phyloP scores from a whole-genome alignment of 306 rosid species.

The Dryas octopetala region DNA sequence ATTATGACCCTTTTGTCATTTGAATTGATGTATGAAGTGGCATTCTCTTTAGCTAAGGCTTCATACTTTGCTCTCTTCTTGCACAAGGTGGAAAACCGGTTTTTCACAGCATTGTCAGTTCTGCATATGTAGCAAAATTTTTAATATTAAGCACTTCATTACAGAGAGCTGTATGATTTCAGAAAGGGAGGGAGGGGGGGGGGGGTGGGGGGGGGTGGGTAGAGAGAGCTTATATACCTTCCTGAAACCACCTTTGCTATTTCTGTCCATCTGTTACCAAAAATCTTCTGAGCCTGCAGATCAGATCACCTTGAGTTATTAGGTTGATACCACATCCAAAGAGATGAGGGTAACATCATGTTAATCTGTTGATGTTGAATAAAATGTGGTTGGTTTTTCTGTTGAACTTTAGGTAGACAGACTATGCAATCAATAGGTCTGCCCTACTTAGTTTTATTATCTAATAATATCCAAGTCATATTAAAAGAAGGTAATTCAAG shows the following conservation, averaged over 20 bases:
- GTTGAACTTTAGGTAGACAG: slow-evolving; percentile 26
- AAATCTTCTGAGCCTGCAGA: slow-evolving; percentile 89
- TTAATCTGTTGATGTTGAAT: neutral
- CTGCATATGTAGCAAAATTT: slow-evolving; percentile 40
- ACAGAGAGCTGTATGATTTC: neutral
- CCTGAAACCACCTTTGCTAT: slow-evolving; percentile 99
- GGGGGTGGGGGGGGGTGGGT: neutral
- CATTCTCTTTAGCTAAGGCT: slow-evolving; percentile 87
- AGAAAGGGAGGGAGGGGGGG: neutral
- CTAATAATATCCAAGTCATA: neutral
- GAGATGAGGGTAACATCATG: slow-evolving; percentile 15
- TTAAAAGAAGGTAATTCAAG: neutral
- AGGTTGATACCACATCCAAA: slow-evolving; percentile 29
- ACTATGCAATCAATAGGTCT: slow-evolving; percentile 8
- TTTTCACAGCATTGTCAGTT: slow-evolving; percentile 99
- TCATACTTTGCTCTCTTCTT: slow-evolving; percentile 98
- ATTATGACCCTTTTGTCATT: slow-evolving; percentile 66
- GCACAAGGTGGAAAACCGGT: slow-evolving; percentile 92
- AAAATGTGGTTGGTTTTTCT: slow-evolving; percentile 2
- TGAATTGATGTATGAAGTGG: slow-evolving; percentile 54
- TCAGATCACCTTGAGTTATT: slow-evolving; percentile 32
- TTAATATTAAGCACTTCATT: neutral
- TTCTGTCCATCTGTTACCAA: slow-evolving; percentile 98
- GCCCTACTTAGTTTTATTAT: slow-evolving; percentile 7
- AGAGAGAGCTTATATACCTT: slow-evolving; percentile 58